Evolutionary conservation across 169 alveolate species (phyloP).

Genomic region (Plasmodium coatneyi): DNA sequence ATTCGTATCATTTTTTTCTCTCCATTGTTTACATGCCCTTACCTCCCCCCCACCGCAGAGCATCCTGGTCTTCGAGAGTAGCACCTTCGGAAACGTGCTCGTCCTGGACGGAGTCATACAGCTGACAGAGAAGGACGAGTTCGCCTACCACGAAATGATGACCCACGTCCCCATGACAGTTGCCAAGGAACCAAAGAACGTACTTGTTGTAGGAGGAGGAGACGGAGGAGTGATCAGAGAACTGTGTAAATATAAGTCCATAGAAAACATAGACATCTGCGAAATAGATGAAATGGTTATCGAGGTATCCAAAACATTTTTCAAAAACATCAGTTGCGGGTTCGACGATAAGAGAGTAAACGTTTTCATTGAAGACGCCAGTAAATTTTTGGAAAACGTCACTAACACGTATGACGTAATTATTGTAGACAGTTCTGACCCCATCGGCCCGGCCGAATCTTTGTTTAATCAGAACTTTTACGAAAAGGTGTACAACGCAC

Average conservation of each 20-base stretch:
- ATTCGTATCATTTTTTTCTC: background rate
- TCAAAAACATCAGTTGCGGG: slow-evolving; percentile 79
- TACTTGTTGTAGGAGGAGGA: slow-evolving; percentile 89
- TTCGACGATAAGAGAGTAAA: slow-evolving; percentile 84
- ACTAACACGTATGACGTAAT: slow-evolving; percentile 82
- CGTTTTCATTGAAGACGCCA: slow-evolving; percentile 72
- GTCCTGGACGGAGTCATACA: slow-evolving; percentile 86
- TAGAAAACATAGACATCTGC: slow-evolving; percentile 81
- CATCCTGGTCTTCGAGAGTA: slow-evolving; percentile 78
- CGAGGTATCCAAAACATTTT: slow-evolving; percentile 78
- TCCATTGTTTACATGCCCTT: background rate
- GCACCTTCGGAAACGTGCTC: slow-evolving; percentile 79
- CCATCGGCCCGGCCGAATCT: slow-evolving; percentile 83
- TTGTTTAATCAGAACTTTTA: slow-evolving; percentile 82
- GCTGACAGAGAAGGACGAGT: slow-evolving; percentile 81
- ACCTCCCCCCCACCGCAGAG: background rate
- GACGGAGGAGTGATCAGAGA: slow-evolving; percentile 87
- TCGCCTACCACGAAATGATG: slow-evolving; percentile 87
- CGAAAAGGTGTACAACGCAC: slow-evolving; percentile 68
- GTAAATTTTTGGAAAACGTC: slow-evolving; percentile 76
- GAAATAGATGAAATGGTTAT: slow-evolving; percentile 87
- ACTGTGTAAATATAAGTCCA: slow-evolving; percentile 77
- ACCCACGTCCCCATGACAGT: slow-evolving; percentile 82
- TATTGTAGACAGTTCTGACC: slow-evolving; percentile 85
- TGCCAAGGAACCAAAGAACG: slow-evolving; percentile 83